phyloP scores from a whole-genome alignment of 2,329 filamentous ascomycete species.

The Nectriaceae sp. region DNA sequence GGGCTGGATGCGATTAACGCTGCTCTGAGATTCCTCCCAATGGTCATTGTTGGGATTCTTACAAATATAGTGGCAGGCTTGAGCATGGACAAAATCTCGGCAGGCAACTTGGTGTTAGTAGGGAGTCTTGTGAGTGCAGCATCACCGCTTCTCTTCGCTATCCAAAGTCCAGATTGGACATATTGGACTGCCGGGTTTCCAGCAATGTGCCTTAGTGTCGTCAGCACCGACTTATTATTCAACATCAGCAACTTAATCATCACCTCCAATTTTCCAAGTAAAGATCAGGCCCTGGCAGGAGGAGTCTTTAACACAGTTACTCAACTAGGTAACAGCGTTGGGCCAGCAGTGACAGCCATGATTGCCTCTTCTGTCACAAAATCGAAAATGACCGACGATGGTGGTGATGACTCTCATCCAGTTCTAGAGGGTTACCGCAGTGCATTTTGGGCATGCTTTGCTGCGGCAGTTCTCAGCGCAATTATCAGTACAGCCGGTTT shows the following conservation, averaged over 20 bases:
- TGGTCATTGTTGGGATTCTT: conserved; percentile 3
- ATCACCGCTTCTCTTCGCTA: conserved; percentile 11
- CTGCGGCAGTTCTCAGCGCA: conserved; percentile 26
- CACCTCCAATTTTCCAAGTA: conserved; percentile 48
- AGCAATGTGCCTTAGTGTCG: conserved; percentile 38
- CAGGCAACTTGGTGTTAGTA: conserved; percentile 3
- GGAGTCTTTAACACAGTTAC: conserved; percentile 58
- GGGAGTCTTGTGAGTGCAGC: conserved; percentile 6
- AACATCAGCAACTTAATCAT: conserved; percentile 55
- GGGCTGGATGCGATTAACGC: conserved; percentile 2
- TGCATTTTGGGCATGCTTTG: conserved; percentile 48
- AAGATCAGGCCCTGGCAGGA: conserved; percentile 57
- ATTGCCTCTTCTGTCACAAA: conserved; percentile 38
- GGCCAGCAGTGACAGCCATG: conserved; percentile 43
- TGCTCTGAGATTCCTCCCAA: conserved; percentile 7
- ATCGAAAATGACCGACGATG: not conserved
- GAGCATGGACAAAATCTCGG: conserved; percentile 7
- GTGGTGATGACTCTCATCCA: conserved; percentile 23
- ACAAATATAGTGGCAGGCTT: conserved; percentile 9
- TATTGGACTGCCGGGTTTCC: conserved; percentile 50
- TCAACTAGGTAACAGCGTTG: conserved; percentile 51
- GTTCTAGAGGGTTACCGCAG: conserved; percentile 47
- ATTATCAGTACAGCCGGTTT: conserved; percentile 7
- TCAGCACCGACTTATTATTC: conserved; percentile 48
- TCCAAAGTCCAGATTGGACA: conserved; percentile 6